phyloP scores from a whole-genome alignment of 179 eudicot genomes.

The Nepenthes alata region DNA sequence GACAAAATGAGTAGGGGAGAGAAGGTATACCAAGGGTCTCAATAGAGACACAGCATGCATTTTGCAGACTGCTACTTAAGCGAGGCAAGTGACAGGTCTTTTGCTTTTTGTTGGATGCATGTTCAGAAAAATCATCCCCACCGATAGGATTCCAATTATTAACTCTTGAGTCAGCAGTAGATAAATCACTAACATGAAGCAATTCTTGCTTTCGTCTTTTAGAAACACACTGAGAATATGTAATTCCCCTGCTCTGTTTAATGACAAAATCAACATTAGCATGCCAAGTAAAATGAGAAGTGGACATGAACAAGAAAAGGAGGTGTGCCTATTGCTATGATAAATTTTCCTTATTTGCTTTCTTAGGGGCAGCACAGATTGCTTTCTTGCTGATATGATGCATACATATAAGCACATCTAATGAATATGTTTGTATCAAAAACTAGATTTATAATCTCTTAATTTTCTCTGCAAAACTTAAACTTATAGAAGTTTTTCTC shows the following conservation, averaged over 20 bases:
- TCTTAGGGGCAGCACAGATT: too few species aligned
- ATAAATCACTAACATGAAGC: constrained; percentile 12
- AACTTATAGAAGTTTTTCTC: too few species aligned
- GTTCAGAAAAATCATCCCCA: constrained; percentile 8
- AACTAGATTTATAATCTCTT: too few species aligned
- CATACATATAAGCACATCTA: too few species aligned
- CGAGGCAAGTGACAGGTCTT: constrained; percentile 18
- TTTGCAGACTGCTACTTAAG: constrained; percentile 1
- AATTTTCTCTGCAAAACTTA: too few species aligned
- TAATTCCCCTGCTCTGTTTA: constrained; percentile 49
- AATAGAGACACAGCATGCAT: background rate
- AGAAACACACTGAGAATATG: constrained; percentile 20
- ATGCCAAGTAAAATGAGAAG: background rate
- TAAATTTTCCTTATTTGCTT: too few species aligned
- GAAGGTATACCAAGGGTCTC: constrained; percentile 3
- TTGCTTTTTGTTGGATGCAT: constrained; percentile 22
- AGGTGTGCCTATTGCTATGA: too few species aligned
- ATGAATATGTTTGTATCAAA: too few species aligned
- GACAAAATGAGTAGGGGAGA: background rate
- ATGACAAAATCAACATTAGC: background rate
- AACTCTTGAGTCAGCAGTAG: constrained; percentile 8
- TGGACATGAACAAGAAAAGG: background rate
- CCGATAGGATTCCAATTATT: background rate
- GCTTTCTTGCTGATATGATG: too few species aligned
- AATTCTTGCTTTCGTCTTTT: constrained; percentile 35